Evolutionary conservation across 2,329 filamentous ascomycete species (phyloP).

Genomic region (Colletotrichum brevisporum): DNA sequence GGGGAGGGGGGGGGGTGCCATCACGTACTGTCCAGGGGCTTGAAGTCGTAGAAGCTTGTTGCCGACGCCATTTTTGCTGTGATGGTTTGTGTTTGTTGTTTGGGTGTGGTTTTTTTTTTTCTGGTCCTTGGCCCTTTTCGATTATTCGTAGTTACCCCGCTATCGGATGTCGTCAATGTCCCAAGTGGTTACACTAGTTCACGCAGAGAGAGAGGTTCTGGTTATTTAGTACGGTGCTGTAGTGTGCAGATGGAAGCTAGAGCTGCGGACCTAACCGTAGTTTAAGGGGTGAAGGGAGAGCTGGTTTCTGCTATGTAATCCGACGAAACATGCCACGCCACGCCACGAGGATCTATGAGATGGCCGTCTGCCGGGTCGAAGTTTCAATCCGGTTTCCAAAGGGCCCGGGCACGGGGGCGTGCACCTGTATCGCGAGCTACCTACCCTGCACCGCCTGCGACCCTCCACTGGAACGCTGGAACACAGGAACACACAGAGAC

Average conservation of each 20-base stretch:
- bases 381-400: conserved; percentile 41
- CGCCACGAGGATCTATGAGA: conserved; percentile 14
- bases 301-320: conserved; percentile 8
- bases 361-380: conserved; percentile 27
- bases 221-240: neutral
- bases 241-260: neutral
- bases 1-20: conserved; percentile 4
- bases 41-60: conserved; percentile 83
- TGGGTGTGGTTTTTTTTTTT: neutral
- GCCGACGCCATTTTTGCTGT: conserved; percentile 55
- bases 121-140: too few relatives aligned
- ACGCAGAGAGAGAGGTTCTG: neutral
- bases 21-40: conserved; percentile 81
- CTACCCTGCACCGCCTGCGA: conserved; percentile 5
- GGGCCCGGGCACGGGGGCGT: conserved; percentile 24
- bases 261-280: conserved; percentile 8
- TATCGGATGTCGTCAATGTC: conserved; percentile 24
- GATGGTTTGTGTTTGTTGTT: conserved; percentile 17
- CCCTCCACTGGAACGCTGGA: conserved; percentile 15
- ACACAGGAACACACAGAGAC: neutral
- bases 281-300: conserved; percentile 9
- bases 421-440: conserved; percentile 24
- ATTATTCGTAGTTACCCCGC: conserved; percentile 23
- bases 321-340: conserved; percentile 29
- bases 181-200: neutral